Percentiles rank a stretch among this genome's conserved stretches.
phyloP scores from a whole-genome alignment of 306 rosid genomes.

The Cucumis sativus region DNA sequence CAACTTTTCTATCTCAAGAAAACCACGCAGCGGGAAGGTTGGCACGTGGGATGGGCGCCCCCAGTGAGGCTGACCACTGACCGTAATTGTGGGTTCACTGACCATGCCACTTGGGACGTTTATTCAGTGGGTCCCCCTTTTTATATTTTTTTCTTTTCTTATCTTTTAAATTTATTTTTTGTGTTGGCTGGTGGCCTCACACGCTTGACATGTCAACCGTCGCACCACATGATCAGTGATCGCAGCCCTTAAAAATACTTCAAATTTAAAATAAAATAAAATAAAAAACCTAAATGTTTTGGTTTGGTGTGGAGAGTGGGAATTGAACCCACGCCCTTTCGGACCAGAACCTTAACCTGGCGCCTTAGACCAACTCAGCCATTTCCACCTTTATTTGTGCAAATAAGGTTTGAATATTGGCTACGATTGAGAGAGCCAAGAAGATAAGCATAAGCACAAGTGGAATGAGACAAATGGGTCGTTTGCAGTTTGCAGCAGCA shows the following conservation, averaged over 20 bases:
- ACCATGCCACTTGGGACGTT: conserved; percentile 24
- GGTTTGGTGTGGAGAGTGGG: conserved; percentile 42
- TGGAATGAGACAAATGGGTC: neutral
- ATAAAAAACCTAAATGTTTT: too few relatives aligned
- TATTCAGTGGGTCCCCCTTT: conserved; percentile 17
- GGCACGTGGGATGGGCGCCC: conserved; percentile 69
- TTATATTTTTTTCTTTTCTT: neutral
- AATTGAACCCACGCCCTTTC: conserved; percentile 70
- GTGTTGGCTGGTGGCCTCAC: neutral
- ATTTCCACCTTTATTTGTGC: conserved; percentile 15
- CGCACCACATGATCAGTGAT: neutral
- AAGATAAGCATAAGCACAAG: neutral
- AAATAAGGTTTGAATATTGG: too few relatives aligned
- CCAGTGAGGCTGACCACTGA: conserved; percentile 25
- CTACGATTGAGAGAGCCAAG: neutral
- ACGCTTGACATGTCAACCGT: conserved; percentile 1
- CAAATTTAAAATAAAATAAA: neutral
- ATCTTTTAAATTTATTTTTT: neutral
- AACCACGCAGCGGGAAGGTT: conserved; percentile 42
- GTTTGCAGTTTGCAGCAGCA: too few relatives aligned
- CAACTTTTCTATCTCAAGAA: conserved; percentile 27
- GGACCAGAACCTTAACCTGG: conserved; percentile 66
- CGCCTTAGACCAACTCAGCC: conserved; percentile 74
- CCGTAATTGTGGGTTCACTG: conserved; percentile 30
- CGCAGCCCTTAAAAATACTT: neutral